phyloP scores from a whole-genome alignment of 805 yeast genomes.

The Metschnikowia rubicola region DNA sequence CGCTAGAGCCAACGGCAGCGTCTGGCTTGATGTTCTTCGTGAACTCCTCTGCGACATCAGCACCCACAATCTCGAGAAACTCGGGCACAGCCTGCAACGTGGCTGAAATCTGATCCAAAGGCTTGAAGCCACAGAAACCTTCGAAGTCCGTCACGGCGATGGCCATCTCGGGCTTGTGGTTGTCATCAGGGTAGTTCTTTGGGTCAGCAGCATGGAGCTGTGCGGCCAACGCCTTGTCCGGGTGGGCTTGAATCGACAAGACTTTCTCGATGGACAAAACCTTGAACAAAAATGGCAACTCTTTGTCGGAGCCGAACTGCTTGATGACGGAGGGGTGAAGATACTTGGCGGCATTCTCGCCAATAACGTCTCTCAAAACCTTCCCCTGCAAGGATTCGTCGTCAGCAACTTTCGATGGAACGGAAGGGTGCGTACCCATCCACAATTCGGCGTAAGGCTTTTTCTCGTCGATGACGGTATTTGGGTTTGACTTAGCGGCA shows the following conservation, averaged over 20 bases:
- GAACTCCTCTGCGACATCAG: conserved; percentile 53
- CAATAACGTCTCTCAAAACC: conserved; percentile 64
- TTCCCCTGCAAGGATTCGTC: conserved; percentile 36
- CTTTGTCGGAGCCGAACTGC: conserved; percentile 66
- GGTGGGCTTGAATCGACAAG: conserved; percentile 95
- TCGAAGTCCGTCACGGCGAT: conserved; percentile 93
- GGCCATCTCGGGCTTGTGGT: conserved; percentile 99
- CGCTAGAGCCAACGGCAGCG: conserved; percentile 49
- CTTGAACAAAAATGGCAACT: conserved; percentile 89
- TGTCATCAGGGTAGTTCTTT: conserved; percentile 92
- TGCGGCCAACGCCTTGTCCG: conserved; percentile 81
- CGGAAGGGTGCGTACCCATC: conserved; percentile 98
- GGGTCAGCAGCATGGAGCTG: conserved; percentile 81
- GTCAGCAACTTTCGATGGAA: conserved; percentile 65
- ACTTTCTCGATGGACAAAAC: conserved; percentile 92
- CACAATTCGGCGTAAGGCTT: conserved; percentile 96
- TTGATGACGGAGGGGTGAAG: conserved; percentile 57
- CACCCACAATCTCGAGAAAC: conserved; percentile 66
- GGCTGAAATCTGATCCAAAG: conserved; percentile 69
- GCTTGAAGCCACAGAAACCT: conserved; percentile 98
- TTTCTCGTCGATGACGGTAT: conserved; percentile 57
- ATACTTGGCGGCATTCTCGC: conserved; percentile 51
- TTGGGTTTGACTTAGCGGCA: conserved; percentile 67
- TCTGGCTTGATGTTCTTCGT: conserved; percentile 42
- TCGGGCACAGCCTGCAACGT: conserved; percentile 76